Percentiles rank a stretch among this genome's conserved stretches.
Evolutionary conservation across 2,329 filamentous ascomycete species (phyloP).

Genomic region (Diplocarpon mali): DNA sequence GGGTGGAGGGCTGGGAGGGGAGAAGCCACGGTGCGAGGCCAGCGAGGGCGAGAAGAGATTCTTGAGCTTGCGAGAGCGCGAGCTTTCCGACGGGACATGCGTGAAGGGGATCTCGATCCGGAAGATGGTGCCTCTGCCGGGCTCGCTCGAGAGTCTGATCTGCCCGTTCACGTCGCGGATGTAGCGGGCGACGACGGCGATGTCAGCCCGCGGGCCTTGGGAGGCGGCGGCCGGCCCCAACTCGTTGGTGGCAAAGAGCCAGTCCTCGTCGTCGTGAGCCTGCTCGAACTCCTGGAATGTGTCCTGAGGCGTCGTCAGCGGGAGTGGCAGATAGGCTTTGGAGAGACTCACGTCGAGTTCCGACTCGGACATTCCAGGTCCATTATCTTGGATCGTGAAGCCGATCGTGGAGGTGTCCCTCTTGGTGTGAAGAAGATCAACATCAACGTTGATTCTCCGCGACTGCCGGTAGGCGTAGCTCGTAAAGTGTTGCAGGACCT

Average conservation of each 20-base stretch:
- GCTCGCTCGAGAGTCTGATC: constrained; percentile 16
- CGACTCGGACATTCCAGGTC: constrained; percentile 17
- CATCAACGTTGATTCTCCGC: constrained; percentile 17
- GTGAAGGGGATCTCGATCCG: constrained; percentile 18
- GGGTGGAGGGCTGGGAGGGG: not conserved
- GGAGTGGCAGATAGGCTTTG: not conserved
- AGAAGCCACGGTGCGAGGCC: not conserved
- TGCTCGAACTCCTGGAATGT: constrained; percentile 20
- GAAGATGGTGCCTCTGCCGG: constrained; percentile 21
- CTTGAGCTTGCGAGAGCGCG: not conserved
- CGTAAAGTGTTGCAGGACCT: constrained; percentile 17
- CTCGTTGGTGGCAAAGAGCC: constrained; percentile 4
- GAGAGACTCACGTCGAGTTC: constrained; percentile 15
- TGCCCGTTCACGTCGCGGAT: constrained; percentile 19
- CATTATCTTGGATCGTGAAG: constrained; percentile 18
- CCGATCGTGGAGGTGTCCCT: constrained; percentile 11
- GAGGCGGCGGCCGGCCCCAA: not conserved
- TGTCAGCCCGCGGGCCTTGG: constrained; percentile 8
- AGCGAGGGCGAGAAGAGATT: constrained; percentile 2
- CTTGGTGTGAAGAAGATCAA: constrained; percentile 9
- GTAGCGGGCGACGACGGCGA: constrained; percentile 19
- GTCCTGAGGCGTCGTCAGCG: constrained; percentile 4
- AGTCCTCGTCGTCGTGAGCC: constrained; percentile 14
- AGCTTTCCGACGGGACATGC: constrained; percentile 2
- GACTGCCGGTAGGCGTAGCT: constrained; percentile 20